Conservation (phyloP, 2,329 filamentous ascomycete genomes). For the Neonectria ditissima region DNA sequence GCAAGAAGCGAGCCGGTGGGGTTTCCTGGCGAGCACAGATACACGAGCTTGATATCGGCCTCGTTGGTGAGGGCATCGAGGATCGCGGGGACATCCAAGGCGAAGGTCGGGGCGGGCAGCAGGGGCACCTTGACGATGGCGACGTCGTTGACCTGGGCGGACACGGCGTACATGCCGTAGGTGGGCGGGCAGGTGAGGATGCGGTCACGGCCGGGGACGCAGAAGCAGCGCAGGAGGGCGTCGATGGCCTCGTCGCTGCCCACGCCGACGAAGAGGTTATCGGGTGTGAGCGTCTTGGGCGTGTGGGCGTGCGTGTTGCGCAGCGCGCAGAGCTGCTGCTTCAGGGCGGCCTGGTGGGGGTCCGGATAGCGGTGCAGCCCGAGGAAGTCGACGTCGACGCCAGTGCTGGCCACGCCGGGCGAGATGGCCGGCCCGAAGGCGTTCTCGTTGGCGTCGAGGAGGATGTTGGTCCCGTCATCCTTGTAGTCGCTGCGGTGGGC, state of each 20-base stretch:
- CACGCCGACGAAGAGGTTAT: conserved; percentile 93
- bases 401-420: conserved; percentile 49
- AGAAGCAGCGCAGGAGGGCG: conserved; percentile 92
- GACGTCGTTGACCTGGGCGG: conserved; percentile 93
- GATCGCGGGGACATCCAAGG: conserved; percentile 78
- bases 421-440: conserved; percentile 87
- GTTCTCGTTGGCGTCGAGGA: conserved; percentile 98
- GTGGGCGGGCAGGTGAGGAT: conserved; percentile 96
- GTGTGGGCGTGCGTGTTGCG: conserved; percentile 90
- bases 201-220: conserved; percentile 85
- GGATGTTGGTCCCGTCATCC: conserved; percentile 94
- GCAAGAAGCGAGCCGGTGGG: conserved; percentile 84
- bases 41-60: conserved; percentile 83
- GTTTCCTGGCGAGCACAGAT: conserved; percentile 95
- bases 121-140: conserved; percentile 88
- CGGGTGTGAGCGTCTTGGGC: conserved; percentile 76
- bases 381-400: conserved; percentile 74
- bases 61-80: conserved; percentile 69
- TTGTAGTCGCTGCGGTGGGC: conserved; percentile 85
- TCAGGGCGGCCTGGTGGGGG: conserved; percentile 90
- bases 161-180: conserved; percentile 98
- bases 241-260: conserved; percentile 98
- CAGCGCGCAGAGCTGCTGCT: conserved; percentile 85
- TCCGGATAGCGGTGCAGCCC: conserved; percentile 95
- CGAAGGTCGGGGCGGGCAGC: conserved; percentile 77